phyloP scores from a whole-genome alignment of 1,139 yeast species.

The Kluyveromyces sp. region DNA sequence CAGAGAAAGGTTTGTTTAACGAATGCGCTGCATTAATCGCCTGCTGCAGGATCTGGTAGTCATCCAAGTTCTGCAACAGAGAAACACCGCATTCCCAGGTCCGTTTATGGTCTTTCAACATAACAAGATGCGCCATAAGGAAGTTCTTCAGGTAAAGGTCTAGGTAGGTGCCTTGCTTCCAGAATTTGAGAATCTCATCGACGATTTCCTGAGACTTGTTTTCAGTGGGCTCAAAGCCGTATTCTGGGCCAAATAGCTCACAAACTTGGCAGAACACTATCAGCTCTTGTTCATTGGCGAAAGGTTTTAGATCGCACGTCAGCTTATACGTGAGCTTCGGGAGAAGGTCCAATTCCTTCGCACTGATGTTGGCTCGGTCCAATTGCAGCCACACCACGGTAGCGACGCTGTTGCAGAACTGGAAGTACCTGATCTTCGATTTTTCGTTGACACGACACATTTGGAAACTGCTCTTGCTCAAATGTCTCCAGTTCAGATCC shows the following conservation, averaged over 20 bases:
- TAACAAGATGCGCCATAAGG: conserved; percentile 19
- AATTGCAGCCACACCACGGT: conserved; percentile 22
- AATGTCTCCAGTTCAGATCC: conserved; percentile 22
- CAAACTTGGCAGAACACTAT: conserved; percentile 28
- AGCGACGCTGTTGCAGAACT: conserved; percentile 29
- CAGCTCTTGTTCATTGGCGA: conserved; percentile 25
- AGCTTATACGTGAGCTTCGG: conserved; percentile 24
- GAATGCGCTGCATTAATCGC: conserved; percentile 20
- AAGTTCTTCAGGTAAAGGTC: conserved; percentile 30
- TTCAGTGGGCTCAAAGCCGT: too few species aligned
- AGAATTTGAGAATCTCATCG: conserved; percentile 18
- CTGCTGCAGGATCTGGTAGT: conserved; percentile 22
- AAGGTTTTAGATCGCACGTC: conserved; percentile 21
- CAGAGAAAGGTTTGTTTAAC: conserved; percentile 14
- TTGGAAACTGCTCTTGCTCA: conserved; percentile 24
- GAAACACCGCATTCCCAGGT: conserved; percentile 17
- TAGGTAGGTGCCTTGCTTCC: conserved; percentile 18
- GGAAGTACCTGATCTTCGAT: conserved; percentile 16
- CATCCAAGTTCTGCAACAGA: conserved; percentile 25
- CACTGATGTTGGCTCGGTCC: conserved; percentile 15
- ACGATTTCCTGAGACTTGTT: conserved; percentile 23
- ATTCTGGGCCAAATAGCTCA: conserved; percentile 16
- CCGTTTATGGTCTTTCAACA: conserved; percentile 12
- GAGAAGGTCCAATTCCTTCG: conserved; percentile 19
- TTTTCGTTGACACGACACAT: conserved; percentile 18